These are phyloP conservation scores for Botrytis porri DNA, from an alignment of 2,329 filamentous ascomycete species.

Conservation along the genomic window DNA sequence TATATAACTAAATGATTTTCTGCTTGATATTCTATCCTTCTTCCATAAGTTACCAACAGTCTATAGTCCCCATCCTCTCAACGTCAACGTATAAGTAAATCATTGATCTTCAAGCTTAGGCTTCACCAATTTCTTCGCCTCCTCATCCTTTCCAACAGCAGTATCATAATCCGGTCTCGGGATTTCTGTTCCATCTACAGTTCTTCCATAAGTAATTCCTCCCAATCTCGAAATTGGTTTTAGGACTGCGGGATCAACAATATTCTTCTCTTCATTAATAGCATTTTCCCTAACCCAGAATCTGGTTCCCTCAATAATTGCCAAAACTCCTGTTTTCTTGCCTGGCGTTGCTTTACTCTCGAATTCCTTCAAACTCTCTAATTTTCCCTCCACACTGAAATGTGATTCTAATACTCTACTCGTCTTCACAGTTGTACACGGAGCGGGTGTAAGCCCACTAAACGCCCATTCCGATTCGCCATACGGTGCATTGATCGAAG, in stretches of 20 bases:
- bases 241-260: constrained; percentile 72
- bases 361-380: constrained; percentile 74
- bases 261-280: constrained; percentile 69
- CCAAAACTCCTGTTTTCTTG: constrained; percentile 71
- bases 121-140: constrained; percentile 55
- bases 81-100: not conserved
- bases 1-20: not conserved
- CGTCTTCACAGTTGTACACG: constrained; percentile 63
- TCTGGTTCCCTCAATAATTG: constrained; percentile 75
- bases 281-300: constrained; percentile 93
- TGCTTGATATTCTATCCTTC: not conserved
- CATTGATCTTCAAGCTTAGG: constrained; percentile 44
- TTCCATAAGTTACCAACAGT: not conserved
- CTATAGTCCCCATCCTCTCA: not conserved
- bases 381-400: constrained; percentile 76
- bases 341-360: constrained; percentile 68
- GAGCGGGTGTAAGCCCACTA: constrained; percentile 68
- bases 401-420: constrained; percentile 79
- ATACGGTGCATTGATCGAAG: constrained; percentile 72
- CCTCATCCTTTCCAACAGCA: constrained; percentile 49
- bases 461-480: constrained; percentile 77
- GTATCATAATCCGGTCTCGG: constrained; percentile 53
- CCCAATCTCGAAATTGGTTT: constrained; percentile 75
- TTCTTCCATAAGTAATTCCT: constrained; percentile 78
- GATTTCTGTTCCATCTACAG: constrained; percentile 69